These are phyloP conservation scores for Pelagophyceae sp. DNA, from an alignment of 352 stramenopile species.

Conservation along the genomic window DNA sequence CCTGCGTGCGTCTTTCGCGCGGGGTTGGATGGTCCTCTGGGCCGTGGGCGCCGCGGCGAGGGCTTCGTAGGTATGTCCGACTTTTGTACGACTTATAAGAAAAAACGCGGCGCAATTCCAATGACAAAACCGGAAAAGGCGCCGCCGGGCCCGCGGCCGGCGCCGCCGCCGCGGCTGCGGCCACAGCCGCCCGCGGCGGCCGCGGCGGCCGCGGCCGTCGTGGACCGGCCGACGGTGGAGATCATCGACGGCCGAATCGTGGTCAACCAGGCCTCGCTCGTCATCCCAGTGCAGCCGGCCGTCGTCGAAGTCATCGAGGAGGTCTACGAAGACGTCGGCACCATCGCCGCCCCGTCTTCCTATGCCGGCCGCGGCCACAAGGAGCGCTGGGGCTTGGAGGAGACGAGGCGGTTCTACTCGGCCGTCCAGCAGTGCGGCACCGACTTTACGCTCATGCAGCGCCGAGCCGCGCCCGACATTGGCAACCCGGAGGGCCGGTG, in stretches of 20 bases:
- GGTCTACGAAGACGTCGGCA: neutral
- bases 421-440: constrained; percentile 26
- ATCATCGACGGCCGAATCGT: constrained; percentile 15
- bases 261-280: neutral
- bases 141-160: neutral
- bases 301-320: neutral
- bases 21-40: too few relatives aligned
- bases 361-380: constrained; percentile 20
- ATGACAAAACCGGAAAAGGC: neutral
- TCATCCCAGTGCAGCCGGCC: neutral
- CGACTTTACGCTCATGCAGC: constrained; percentile 29
- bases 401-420: constrained; percentile 28
- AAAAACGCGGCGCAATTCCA: neutral
- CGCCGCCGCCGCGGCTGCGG: neutral
- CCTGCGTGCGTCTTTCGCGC: too few relatives aligned
- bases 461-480: too few relatives aligned
- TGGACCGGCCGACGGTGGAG: neutral
- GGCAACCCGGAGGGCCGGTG: too few relatives aligned
- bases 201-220: neutral
- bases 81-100: constrained; percentile 8
- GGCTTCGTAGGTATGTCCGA: constrained; percentile 13
- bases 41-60: too few relatives aligned
- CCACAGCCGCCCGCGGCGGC: neutral
- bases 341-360: constrained; percentile 17
- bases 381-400: constrained; percentile 27